Conservation (phyloP, 2,329 filamentous ascomycete genomes). For the Talaromyces sp. region DNA sequence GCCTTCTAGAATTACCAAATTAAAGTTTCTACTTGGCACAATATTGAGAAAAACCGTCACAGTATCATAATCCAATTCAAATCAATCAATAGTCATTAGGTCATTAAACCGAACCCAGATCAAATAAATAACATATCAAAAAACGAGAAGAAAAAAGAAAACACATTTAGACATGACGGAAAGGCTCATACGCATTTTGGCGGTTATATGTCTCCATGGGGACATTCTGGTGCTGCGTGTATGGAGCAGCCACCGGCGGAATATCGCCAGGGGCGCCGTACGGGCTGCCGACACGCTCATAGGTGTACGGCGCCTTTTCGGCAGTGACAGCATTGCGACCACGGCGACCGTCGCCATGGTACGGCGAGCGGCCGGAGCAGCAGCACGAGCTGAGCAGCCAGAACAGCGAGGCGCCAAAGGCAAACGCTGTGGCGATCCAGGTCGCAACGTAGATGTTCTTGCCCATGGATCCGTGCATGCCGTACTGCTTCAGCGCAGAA, state of each 20-base stretch:
- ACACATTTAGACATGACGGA: slow-evolving; percentile 24
- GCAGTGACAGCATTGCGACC: slow-evolving; percentile 38
- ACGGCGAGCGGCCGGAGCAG: slow-evolving; percentile 65
- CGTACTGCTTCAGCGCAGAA: slow-evolving; percentile 63
- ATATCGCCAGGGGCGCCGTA: slow-evolving; percentile 15
- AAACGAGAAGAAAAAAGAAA: not conserved
- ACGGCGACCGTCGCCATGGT: slow-evolving; percentile 35
- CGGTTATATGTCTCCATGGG: slow-evolving; percentile 22
- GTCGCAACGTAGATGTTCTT: slow-evolving; percentile 64
- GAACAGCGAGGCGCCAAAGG: slow-evolving; percentile 73
- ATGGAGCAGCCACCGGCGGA: slow-evolving; percentile 12
- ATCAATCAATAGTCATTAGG: not conserved
- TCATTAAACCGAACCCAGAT: not conserved
- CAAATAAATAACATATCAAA: not conserved
- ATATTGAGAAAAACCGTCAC: too few species aligned
- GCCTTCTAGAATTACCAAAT: too few species aligned
- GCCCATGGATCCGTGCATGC: slow-evolving; percentile 64
- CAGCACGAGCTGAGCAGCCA: slow-evolving; percentile 92
- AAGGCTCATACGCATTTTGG: slow-evolving; percentile 32
- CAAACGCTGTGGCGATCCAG: slow-evolving; percentile 78
- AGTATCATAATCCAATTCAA: not conserved
- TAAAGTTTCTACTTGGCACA: too few species aligned
- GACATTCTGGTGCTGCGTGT: slow-evolving; percentile 15
- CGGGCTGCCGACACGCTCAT: slow-evolving; percentile 49
- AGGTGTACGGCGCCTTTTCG: slow-evolving; percentile 59